Percentiles rank a stretch among this genome's conserved stretches.
These are phyloP conservation scores for Diplodia mutila DNA, from an alignment of 2,329 filamentous ascomycete genomes.

Conservation along the genomic window DNA sequence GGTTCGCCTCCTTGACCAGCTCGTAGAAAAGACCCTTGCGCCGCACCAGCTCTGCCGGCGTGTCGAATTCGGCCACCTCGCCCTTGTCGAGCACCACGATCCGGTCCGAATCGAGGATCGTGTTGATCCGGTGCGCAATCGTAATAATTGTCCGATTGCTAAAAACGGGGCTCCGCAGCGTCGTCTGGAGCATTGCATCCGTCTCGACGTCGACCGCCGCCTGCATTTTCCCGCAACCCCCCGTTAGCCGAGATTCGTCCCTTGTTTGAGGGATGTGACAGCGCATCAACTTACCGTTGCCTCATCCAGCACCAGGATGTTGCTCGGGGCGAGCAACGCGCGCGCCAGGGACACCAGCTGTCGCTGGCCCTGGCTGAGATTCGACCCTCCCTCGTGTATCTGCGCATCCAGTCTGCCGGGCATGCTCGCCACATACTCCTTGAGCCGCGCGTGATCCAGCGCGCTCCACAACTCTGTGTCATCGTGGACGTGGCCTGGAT, in stretches of 20 bases:
- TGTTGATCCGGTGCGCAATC: slow-evolving; percentile 97
- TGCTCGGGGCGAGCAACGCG: slow-evolving; percentile 90
- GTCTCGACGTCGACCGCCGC: slow-evolving; percentile 73
- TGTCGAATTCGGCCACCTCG: slow-evolving; percentile 89
- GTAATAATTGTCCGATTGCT: slow-evolving; percentile 95
- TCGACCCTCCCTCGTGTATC: slow-evolving; percentile 94
- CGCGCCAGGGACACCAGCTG: slow-evolving; percentile 93
- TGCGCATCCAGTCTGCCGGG: slow-evolving; percentile 85
- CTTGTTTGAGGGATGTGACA: slow-evolving; percentile 16
- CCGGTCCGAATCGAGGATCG: slow-evolving; percentile 84
- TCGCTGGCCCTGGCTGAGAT: slow-evolving; percentile 91
- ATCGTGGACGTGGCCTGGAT: slow-evolving; percentile 92
- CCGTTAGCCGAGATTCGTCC: slow-evolving; percentile 18
- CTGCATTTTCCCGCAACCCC: slow-evolving; percentile 38
- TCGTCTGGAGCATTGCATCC: slow-evolving; percentile 66
- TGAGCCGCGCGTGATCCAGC: slow-evolving; percentile 89
- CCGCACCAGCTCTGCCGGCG: slow-evolving; percentile 75
- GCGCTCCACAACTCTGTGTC: slow-evolving; percentile 98
- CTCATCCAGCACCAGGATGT: slow-evolving; percentile 96
- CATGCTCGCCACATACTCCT: slow-evolving; percentile 87
- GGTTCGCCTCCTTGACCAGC: slow-evolving; percentile 86
- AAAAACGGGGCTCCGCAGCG: slow-evolving; percentile 70
- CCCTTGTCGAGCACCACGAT: slow-evolving; percentile 94
- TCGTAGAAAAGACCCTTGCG: slow-evolving; percentile 82
- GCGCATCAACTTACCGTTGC: slow-evolving; percentile 69